phyloP scores from a whole-genome alignment of 2,329 filamentous ascomycete genomes.

The Aspergillus brasiliensis region DNA sequence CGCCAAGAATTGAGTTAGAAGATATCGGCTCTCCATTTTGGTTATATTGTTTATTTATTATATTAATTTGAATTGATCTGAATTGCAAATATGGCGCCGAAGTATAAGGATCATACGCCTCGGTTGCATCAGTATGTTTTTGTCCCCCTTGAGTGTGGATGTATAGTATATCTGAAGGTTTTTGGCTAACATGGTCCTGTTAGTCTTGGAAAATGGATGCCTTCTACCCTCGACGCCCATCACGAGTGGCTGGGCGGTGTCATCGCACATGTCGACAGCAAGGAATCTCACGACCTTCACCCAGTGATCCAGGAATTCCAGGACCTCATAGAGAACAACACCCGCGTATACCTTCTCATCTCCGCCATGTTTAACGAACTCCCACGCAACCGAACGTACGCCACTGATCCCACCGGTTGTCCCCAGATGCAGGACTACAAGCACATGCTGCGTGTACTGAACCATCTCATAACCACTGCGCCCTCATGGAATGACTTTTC shows the following conservation, averaged over 20 bases:
- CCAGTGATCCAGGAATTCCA: constrained; percentile 67
- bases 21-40: no score
- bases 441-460: constrained; percentile 68
- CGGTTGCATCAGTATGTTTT: not conserved
- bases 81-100: not conserved
- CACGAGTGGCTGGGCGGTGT: constrained; percentile 63
- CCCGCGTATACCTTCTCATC: constrained; percentile 68
- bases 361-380: constrained; percentile 69
- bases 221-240: constrained; percentile 63
- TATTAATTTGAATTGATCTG: not conserved
- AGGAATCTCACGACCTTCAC: constrained; percentile 51
- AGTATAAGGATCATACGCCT: not conserved
- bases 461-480: constrained; percentile 50
- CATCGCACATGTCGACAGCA: constrained; percentile 58
- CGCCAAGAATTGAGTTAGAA: no score
- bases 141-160: not conserved
- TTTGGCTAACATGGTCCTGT: no score
- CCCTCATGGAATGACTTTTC: constrained; percentile 36
- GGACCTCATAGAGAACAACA: constrained; percentile 64
- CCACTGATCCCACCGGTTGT: constrained; percentile 62
- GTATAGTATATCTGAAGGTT: no score
- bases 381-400: constrained; percentile 62
- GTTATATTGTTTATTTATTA: no score
- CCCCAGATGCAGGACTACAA: constrained; percentile 66
- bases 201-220: constrained; percentile 64